phyloP scores from a whole-genome alignment of 1,139 yeast genomes.

The Debaryomycetaceae sp. region DNA sequence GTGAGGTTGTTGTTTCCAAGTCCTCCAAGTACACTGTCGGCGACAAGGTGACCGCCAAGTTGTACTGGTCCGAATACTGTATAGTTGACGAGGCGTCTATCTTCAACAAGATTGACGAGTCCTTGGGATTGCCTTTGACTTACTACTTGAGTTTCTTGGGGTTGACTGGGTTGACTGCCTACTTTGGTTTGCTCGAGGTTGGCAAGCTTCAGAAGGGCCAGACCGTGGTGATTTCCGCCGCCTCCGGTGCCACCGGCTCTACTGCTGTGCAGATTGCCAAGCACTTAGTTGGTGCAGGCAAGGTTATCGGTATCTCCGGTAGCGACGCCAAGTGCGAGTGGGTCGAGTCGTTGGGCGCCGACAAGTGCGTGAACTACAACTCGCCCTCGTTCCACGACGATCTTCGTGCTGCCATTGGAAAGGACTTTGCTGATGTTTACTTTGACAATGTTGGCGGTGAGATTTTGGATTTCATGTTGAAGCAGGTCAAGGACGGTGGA shows the following conservation, averaged over 20 bases:
- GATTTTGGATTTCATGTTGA: conserved; percentile 45
- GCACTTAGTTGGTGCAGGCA: conserved; percentile 46
- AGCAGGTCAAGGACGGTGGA: conserved; percentile 38
- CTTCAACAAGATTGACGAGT: conserved; percentile 21
- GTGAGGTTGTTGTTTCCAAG: conserved; percentile 21
- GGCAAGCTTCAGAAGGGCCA: conserved; percentile 35
- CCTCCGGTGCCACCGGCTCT: conserved; percentile 70
- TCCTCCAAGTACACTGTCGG: conserved; percentile 19
- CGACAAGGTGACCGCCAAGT: conserved; percentile 17
- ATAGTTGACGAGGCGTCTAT: conserved; percentile 18
- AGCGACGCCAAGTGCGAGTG: conserved; percentile 51
- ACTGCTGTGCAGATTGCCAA: conserved; percentile 57
- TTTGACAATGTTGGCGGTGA: conserved; percentile 66
- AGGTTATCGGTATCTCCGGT: conserved; percentile 65
- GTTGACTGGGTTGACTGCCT: conserved; percentile 54
- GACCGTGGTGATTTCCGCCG: conserved; percentile 55
- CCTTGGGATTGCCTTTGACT: conserved; percentile 24
- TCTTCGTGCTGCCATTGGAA: conserved; percentile 42
- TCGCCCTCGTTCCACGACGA: conserved; percentile 35
- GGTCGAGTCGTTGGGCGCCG: conserved; percentile 56
- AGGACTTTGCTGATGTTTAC: conserved; percentile 42
- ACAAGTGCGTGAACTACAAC: conserved; percentile 52
- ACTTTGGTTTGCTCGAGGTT: conserved; percentile 47
- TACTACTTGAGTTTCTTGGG: conserved; percentile 42
- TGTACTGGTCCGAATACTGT: conserved; percentile 30